These are phyloP conservation scores for Solanum phureja DNA, from an alignment of 257 asterid genomes.

Conservation along the genomic window DNA sequence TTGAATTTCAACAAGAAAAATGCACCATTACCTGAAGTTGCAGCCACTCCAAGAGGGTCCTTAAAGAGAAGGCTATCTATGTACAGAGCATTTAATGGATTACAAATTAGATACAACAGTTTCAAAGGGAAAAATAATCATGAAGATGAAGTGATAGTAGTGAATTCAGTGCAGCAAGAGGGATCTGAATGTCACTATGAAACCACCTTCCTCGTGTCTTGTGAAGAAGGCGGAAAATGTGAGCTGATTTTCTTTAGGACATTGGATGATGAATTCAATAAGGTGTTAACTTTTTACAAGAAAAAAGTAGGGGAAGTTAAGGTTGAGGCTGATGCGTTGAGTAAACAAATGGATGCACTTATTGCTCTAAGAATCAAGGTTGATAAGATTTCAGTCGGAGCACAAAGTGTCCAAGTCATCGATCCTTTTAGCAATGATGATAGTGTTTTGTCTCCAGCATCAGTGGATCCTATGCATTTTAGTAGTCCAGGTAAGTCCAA, in stretches of 20 bases:
- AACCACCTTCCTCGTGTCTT: constrained; percentile 51
- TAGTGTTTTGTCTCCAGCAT: constrained; percentile 17
- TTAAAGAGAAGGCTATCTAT: constrained; percentile 40
- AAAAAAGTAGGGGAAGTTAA: constrained; percentile 35
- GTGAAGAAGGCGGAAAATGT: constrained; percentile 51
- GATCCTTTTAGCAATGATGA: background rate
- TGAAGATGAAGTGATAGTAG: constrained; percentile 64
- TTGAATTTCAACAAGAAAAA: constrained; percentile 14
- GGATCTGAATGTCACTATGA: constrained; percentile 29
- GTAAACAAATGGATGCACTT: constrained; percentile 75
- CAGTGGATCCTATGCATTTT: constrained; percentile 26
- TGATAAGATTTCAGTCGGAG: constrained; percentile 26
- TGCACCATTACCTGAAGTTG: constrained; percentile 5
- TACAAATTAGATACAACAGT: constrained; percentile 16
- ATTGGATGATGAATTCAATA: constrained; percentile 54
- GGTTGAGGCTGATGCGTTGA: constrained; percentile 43
- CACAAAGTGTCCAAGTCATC: background rate
- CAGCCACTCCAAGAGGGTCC: constrained; percentile 16
- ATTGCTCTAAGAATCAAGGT: constrained; percentile 68
- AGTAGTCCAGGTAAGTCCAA: constrained; percentile 28
- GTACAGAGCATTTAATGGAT: constrained; percentile 77
- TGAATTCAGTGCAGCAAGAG: constrained; percentile 25
- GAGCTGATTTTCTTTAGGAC: constrained; percentile 47
- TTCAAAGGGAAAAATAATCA: background rate
- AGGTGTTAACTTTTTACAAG: constrained; percentile 44